Evolutionary conservation across 495 filamentous ascomycete genomes (phyloP), one percentile per base, ranked within the genome.

Genomic region (Lasiosphaeria hispida): DNA sequence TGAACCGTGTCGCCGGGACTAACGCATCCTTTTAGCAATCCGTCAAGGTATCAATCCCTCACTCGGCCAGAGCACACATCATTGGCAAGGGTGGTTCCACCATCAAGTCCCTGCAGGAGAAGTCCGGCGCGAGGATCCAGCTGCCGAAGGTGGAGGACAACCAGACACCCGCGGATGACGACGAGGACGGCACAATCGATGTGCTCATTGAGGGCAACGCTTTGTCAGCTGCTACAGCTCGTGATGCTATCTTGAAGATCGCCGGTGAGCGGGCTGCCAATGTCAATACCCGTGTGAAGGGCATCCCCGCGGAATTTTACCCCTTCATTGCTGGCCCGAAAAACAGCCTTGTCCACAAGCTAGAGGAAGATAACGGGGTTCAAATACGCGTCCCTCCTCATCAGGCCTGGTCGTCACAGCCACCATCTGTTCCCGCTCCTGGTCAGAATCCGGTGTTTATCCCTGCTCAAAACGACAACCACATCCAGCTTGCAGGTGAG

Each of bases 1-100:
- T 5, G 23, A 30, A 5, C 23, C 23, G 13, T 17, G 13, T 48
- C 18, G 15, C 50, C 3, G 19, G 15, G 53, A 33, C 60, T 52
- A 15, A 45, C 23, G 14, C 19, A 43, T 57, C 50, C 15, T 30
- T 30, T 30, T 10, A 92, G 89, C 85, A 87, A 81, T 83, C 85
- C 34, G 70, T 88, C 53, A 85, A 83, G 57, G 80, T 96, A 23
- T 80, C 89, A 3, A 87, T 98, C 56, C 94, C 94, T 19, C 80
- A 88, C 11, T 92, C 89, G 35, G 83, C 90, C 5, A 85, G 90
- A 47, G 80, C 90, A 11, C 85, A 90, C 69, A 90, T 99, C 68
- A 97, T 99, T 69, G 95, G 94, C 66, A 89, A 87, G 51, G 84
- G 87, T 69, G 95, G 95, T 53, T 79, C 88, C n/a, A 92, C 86